These are phyloP conservation scores for Elsinoe perseae DNA, from an alignment of 2,329 filamentous ascomycete genomes.

Conservation along the genomic window DNA sequence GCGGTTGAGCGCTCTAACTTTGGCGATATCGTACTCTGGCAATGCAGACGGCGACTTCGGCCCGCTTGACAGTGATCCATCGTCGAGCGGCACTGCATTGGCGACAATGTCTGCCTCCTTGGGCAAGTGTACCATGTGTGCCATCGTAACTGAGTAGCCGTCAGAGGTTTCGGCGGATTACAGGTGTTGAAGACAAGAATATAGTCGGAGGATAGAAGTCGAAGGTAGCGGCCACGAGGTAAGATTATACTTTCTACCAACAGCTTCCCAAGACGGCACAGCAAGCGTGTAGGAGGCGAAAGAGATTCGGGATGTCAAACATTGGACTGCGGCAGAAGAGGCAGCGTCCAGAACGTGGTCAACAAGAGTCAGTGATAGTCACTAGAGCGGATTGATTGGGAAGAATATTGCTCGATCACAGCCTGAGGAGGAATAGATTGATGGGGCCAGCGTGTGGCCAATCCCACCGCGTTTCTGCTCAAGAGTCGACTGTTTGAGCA, in stretches of 20 bases:
- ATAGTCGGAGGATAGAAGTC: background rate
- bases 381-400: conserved; percentile 14
- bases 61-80: conserved; percentile 3
- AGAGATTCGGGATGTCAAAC: conserved; percentile 3
- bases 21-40: conserved; percentile 3
- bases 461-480: background rate
- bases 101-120: conserved; percentile 10
- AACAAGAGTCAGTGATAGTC: conserved; percentile 12
- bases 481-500: background rate
- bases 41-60: conserved; percentile 1
- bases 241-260: conserved; percentile 9
- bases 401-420: conserved; percentile 12
- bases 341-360: conserved; percentile 10
- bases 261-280: conserved; percentile 5
- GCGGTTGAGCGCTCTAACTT: conserved; percentile 5
- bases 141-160: background rate
- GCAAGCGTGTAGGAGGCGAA: background rate
- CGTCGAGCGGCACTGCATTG: background rate
- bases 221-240: background rate
- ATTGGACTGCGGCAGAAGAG: background rate
- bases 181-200: background rate
- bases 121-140: background rate
- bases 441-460: conserved; percentile 8
- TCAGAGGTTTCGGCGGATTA: background rate
- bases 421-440: conserved; percentile 14